A percentile compares a stretch with the other conserved stretches of the same genome.
Conservation (phyloP, 2,329 filamentous ascomycete genomes). For the Phoma sp. region DNA sequence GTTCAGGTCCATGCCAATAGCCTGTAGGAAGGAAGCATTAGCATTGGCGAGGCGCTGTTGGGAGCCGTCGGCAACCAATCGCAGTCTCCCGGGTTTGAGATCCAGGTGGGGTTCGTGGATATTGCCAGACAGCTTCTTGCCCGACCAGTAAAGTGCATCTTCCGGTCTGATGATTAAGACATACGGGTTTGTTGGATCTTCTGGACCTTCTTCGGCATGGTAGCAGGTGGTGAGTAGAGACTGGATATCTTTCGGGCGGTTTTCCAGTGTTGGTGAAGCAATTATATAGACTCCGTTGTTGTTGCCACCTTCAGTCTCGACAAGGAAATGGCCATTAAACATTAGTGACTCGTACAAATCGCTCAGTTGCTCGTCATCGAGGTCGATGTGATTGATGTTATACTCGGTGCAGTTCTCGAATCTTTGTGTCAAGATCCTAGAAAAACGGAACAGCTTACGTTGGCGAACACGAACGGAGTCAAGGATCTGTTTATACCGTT, state of each 20-base stretch:
- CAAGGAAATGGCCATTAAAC: constrained; percentile 83
- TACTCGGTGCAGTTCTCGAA: constrained; percentile 98
- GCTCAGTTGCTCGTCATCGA: constrained; percentile 70
- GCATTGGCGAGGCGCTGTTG: constrained; percentile 78
- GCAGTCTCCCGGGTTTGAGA: constrained; percentile 82
- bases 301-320: constrained; percentile 73
- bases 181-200: constrained; percentile 82
- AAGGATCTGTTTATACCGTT: constrained; percentile 91
- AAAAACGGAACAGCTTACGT: constrained; percentile 95
- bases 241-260: constrained; percentile 80
- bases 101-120: constrained; percentile 82
- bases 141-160: constrained; percentile 78
- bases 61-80: constrained; percentile 87
- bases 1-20: constrained; percentile 83
- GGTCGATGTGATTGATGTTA: constrained; percentile 77
- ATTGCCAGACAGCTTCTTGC: constrained; percentile 72
- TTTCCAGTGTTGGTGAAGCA: constrained; percentile 78
- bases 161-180: constrained; percentile 85
- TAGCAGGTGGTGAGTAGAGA: constrained; percentile 82
- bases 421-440: constrained; percentile 84
- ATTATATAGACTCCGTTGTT: constrained; percentile 78
- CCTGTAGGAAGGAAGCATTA: constrained; percentile 76
- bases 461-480: constrained; percentile 96
- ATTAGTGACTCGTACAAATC: constrained; percentile 82
- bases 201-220: constrained; percentile 69